A percentile compares a stretch with the other conserved stretches of the same genome.
Conservation (phyloP, 164 flowering plant genomes). For the Liriodendron chinense region DNA sequence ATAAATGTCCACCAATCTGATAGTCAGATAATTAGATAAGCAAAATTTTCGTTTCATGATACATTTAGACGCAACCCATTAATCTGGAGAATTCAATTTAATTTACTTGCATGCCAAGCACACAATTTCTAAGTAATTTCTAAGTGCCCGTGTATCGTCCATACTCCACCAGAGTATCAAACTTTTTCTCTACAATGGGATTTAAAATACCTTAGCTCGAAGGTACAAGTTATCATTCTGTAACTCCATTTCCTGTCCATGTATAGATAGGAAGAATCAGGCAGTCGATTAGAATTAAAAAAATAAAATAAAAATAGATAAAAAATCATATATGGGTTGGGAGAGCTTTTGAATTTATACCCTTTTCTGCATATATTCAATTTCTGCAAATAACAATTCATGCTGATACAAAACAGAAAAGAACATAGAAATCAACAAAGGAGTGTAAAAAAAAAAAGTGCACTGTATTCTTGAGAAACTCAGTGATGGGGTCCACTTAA, state of each 20-base stretch:
- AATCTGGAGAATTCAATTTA: too few species aligned
- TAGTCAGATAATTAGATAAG: not conserved
- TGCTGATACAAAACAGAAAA: constrained; percentile 36
- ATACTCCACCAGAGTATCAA: too few species aligned
- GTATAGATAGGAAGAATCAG: not conserved
- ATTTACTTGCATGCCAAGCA: too few species aligned
- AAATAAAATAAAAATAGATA: not conserved
- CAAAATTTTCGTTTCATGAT: not conserved
- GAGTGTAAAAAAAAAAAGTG: too few species aligned
- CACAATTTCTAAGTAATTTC: too few species aligned
- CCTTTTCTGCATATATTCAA: constrained; percentile 73
- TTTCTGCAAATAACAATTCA: constrained; percentile 70
- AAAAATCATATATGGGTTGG: not conserved
- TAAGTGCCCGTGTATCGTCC: too few species aligned
- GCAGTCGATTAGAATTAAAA: not conserved
- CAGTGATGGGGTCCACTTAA: too few species aligned
- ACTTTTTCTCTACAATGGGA: not conserved
- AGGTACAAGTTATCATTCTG: constrained; percentile 59
- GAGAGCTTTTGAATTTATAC: constrained; percentile 25
- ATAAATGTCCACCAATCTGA: not conserved
- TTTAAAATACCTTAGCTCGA: constrained; percentile 50
- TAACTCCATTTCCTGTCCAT: constrained; percentile 53
- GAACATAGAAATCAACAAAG: too few species aligned
- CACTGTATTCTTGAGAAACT: too few species aligned
- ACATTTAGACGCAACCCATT: too few species aligned